Base-by-base conservation (phyloP, 371 early-diverging fungal species). In the Mortierella sp. region DNA sequence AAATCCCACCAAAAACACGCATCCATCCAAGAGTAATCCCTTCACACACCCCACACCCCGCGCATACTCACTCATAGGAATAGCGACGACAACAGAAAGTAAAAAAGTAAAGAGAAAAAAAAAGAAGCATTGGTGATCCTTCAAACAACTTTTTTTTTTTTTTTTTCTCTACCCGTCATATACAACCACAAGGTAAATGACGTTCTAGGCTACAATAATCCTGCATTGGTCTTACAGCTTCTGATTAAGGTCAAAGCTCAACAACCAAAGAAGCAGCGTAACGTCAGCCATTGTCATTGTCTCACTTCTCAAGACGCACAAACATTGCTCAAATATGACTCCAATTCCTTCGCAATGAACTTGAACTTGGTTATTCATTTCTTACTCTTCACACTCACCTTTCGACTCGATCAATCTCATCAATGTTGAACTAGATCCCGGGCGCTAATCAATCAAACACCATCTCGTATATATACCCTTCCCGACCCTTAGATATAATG, bases 181-280 rank as follows among this genome's bases (percentile, higher is more conserved):
- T 63, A 70, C 65, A 57, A 38, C 40, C 19, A 50, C 52, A 52
- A 61, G 69, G 63, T 57, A 69, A 63, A 67, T 22, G 32, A 16
- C 57, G 24, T 28, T 21, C 19, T 36, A 36, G 7, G 36, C 36
- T 36, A 36, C 36, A 36, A 36, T 36, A 36, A 36, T 36, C 3
- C 36, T 5, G 7, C 36, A 36, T 5, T 36, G 36, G 36, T 36
- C 36, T 48, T 47, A 53, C 63, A 22, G 10, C 48, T 36, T 16
- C 19, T 52, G 19, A 52, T 52, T 52, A 52, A n/a, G 9, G 22
- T 22, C 52, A n/a, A 22, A 8, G 16, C 47, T 52, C 52, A 19
- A 52, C 52, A 11, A 19, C 19, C n/a, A 8, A 19, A 21, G 22
- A 52, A 52, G 3, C 10, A 43, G 3, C 10, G 10, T 36, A 43